Base-by-base conservation (phyloP, 2,329 filamentous ascomycete species). In the Fusarium armeniacum region DNA sequence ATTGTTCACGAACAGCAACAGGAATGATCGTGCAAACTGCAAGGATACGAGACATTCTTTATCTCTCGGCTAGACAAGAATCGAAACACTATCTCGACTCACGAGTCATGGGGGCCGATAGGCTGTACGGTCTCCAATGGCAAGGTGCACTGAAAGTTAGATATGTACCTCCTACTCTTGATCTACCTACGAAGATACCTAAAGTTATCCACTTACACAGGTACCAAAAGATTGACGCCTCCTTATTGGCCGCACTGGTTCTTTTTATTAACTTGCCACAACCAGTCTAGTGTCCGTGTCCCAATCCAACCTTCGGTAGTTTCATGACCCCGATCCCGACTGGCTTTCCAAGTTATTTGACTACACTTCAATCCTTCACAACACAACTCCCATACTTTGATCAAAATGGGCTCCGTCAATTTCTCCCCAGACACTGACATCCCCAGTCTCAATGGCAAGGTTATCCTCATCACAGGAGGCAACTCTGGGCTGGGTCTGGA, bases 401-500 rank as follows among this genome's bases (percentile, higher is more conserved):
- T 8, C 44, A 45, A 7, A 20, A 62, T 62, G 58, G 12, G 5
- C 3, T 36, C 58, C 8, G 4, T 20, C 2, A 45, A 45, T 11
- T 62, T 61, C 5, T 44, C 44, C 0, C 58, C 58, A 5, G 58
- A 62, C 1, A 45, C 56, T 3, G 56, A 53, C 6, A 61, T 62
- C 1, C 45, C 56, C 4, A 62, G 38, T n/a, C 56, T 45, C 18
- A n/a, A 53, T 11, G 58, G 32, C 15, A 62, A 38, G 9, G 28
- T 61, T 2, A 53, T 62, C 18, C 56, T 62, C 9, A 61, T 62
- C 6, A 62, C 58, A 0, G 58, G 58, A n/a, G 56, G 58, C 4
- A 62, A 62, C 38, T 62, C 58, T 0, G 58, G 58, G 0, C 8
- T 62, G 0, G 58, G 58, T 1, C 36, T 62, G 0, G 58, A 62